These are phyloP conservation scores for Aphanomyces euteiches DNA, from an alignment of 352 stramenopile species.

Conservation along the genomic window DNA sequence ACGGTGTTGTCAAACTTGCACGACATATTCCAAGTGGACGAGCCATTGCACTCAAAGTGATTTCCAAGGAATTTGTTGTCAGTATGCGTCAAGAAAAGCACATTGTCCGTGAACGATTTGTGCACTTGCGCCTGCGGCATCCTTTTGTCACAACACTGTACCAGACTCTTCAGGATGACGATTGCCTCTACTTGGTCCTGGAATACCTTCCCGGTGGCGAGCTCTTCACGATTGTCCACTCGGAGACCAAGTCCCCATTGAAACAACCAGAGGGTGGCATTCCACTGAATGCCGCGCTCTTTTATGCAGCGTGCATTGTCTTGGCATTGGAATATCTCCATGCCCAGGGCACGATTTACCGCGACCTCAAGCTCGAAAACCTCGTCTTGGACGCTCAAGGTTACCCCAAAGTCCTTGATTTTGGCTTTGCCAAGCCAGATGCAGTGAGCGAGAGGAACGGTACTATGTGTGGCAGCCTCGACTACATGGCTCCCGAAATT, in stretches of 20 bases:
- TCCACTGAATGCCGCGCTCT: conserved; percentile 49
- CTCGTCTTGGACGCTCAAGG: conserved; percentile 80
- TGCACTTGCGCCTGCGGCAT: conserved; percentile 63
- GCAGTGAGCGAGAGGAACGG: conserved; percentile 49
- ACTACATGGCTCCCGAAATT: conserved; percentile 82
- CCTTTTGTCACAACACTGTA: conserved; percentile 66
- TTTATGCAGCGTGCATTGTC: conserved; percentile 90
- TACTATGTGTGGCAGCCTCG: conserved; percentile 72
- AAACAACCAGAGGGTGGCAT: conserved; percentile 31
- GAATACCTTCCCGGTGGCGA: conserved; percentile 76
- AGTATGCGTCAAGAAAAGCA: conserved; percentile 72
- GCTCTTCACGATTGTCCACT: conserved; percentile 73
- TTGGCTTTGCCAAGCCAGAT: conserved; percentile 69
- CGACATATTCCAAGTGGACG: conserved; percentile 53
- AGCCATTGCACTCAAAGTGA: conserved; percentile 68
- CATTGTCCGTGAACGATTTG: conserved; percentile 64
- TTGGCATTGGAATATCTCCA: conserved; percentile 75
- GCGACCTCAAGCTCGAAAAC: conserved; percentile 90
- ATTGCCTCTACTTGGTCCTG: conserved; percentile 77
- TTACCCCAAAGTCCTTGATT: conserved; percentile 84
- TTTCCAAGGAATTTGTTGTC: conserved; percentile 72
- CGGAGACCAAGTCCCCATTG: conserved; percentile 30
- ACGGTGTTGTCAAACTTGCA: conserved; percentile 75
- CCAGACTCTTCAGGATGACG: conserved; percentile 78
- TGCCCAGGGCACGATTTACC: conserved; percentile 65